phyloP scores from a whole-genome alignment of 257 asterid species.

The Lycium barbarum region DNA sequence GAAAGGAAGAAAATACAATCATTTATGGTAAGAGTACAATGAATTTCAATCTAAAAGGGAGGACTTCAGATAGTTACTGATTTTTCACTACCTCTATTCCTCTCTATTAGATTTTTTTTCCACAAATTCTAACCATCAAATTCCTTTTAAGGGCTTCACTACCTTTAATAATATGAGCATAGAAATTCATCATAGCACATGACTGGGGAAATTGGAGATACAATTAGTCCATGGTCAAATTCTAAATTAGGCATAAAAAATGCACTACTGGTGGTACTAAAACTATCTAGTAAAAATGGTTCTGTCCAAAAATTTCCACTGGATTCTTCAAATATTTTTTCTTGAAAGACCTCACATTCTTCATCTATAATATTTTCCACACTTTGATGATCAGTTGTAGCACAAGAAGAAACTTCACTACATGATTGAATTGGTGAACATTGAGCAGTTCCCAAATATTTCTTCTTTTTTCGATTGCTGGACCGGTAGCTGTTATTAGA shows the following conservation, averaged over 20 bases:
- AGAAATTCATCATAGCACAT: not conserved
- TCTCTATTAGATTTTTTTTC: too few species aligned
- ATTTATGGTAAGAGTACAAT: too few species aligned
- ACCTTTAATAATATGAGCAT: conserved; percentile 1
- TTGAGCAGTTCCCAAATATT: too few species aligned
- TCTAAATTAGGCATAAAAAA: not conserved
- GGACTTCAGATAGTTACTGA: too few species aligned
- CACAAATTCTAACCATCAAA: too few species aligned
- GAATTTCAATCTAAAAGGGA: too few species aligned
- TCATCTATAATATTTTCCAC: not conserved
- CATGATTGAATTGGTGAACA: not conserved
- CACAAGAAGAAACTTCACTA: not conserved
- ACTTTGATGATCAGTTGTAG: not conserved
- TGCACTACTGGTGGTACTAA: not conserved
- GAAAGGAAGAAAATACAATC: too few species aligned
- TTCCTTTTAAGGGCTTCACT: too few species aligned
- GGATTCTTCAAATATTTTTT: not conserved
- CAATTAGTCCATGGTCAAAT: not conserved
- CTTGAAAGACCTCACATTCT: not conserved
- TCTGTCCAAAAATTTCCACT: conserved; percentile 6
- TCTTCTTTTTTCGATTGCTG: too few species aligned
- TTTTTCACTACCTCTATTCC: too few species aligned
- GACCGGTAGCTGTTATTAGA: not conserved
- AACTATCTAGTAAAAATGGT: not conserved
- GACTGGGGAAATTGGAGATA: not conserved